These are phyloP conservation scores for Adansonia rubrostipa DNA, from an alignment of 441 rosid species.

Conservation along the genomic window DNA sequence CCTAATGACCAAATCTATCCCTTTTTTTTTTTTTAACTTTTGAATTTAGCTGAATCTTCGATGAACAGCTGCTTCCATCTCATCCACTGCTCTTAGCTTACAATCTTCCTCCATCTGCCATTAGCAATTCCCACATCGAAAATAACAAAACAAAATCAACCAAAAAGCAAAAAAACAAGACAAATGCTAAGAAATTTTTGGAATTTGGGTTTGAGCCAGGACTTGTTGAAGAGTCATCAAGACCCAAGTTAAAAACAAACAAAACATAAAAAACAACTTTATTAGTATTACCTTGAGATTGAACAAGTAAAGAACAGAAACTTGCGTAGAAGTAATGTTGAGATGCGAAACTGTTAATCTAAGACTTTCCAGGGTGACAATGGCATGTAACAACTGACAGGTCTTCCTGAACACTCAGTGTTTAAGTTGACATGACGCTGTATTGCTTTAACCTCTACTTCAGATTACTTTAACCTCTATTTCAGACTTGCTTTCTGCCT, in stretches of 20 bases:
- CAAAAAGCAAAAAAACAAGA: not conserved
- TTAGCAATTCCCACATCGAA: constrained; percentile 17
- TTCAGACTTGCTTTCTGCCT: constrained; percentile 43
- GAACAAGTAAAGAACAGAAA: constrained; percentile 70
- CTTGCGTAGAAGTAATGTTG: constrained; percentile 60
- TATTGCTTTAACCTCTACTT: constrained; percentile 64
- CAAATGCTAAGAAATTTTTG: not conserved
- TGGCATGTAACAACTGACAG: constrained; percentile 71
- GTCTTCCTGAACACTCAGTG: constrained; percentile 56
- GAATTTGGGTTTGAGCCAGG: not conserved
- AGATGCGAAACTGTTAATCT: constrained; percentile 80
- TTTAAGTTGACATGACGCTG: constrained; percentile 76
- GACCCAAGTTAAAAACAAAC: not conserved
- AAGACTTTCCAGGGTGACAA: constrained; percentile 67
- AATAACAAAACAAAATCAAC: constrained; percentile 14
- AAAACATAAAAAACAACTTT: not conserved
- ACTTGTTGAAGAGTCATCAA: not conserved
- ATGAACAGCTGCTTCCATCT: constrained; percentile 67
- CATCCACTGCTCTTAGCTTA: constrained; percentile 69
- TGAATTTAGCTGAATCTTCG: constrained; percentile 55
- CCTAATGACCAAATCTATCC: not conserved
- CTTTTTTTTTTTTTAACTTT: not conserved
- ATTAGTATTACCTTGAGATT: constrained; percentile 70
- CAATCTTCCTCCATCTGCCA: constrained; percentile 84
- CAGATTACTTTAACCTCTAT: constrained; percentile 65